Conservation (phyloP, 106 monocot genomes). For the Alisma plantagoaquatica region DNA sequence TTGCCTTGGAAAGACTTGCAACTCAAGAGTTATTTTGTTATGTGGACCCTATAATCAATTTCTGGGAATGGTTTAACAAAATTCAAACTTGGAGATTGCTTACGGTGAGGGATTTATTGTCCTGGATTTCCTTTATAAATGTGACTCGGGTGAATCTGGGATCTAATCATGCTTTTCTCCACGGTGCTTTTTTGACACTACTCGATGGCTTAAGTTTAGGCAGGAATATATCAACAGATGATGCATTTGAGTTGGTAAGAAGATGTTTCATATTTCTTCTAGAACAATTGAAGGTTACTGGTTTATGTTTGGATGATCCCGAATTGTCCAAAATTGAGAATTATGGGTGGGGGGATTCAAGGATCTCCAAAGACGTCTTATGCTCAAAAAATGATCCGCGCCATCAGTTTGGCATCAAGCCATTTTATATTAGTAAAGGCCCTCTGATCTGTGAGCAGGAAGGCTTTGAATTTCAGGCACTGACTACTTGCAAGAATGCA, state of each 20-base stretch:
- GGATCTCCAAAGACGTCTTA: slow-evolving; percentile 7
- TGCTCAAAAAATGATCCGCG: slow-evolving; percentile 9
- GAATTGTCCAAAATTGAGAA: slow-evolving; percentile 34
- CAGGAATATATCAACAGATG: slow-evolving; percentile 27
- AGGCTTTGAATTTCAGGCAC: slow-evolving; percentile 82
- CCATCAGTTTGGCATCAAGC: slow-evolving; percentile 59
- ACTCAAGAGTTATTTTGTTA: slow-evolving; percentile 28
- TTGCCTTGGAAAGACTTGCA: slow-evolving; percentile 46
- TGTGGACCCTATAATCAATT: slow-evolving; percentile 54
- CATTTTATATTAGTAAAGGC: slow-evolving; percentile 79
- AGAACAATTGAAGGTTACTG: slow-evolving; percentile 48
- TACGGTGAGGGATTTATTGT: slow-evolving; percentile 86
- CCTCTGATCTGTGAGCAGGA: slow-evolving; percentile 24
- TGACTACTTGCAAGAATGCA: slow-evolving; percentile 78
- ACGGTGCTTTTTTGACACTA: slow-evolving; percentile 83
- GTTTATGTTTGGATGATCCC: slow-evolving; percentile 4
- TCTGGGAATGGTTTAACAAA: slow-evolving; percentile 93
- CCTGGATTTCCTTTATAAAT: slow-evolving; percentile 85
- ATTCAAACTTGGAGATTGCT: slow-evolving; percentile 65
- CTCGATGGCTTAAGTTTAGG: slow-evolving; percentile 95
- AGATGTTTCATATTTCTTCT: slow-evolving; percentile 42
- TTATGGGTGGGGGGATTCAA: slow-evolving; percentile 57
- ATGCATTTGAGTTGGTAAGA: slow-evolving; percentile 45
- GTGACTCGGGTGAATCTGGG: slow-evolving; percentile 53
- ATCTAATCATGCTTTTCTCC: slow-evolving; percentile 49